Conservation (phyloP, 495 filamentous ascomycete species). For the Penicillium lividum region DNA sequence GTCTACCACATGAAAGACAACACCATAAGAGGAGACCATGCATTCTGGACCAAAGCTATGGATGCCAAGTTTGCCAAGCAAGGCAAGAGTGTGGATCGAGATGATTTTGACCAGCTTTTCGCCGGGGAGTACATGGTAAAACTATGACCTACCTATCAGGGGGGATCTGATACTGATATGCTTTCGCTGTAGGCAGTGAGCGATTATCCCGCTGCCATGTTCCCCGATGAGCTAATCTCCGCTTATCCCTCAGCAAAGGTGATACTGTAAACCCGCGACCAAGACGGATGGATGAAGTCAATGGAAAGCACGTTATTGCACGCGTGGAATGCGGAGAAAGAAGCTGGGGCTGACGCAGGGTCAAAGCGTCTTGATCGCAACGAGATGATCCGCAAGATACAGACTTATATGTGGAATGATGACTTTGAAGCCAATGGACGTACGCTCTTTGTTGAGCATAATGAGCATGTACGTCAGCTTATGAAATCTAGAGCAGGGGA, state of each 20-base stretch:
- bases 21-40: background rate
- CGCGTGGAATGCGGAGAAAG: background rate
- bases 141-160: background rate
- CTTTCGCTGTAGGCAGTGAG: background rate
- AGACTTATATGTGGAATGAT: background rate
- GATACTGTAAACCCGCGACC: background rate
- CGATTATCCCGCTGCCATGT: slow-evolving; percentile 3
- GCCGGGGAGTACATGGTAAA: background rate
- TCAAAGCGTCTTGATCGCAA: background rate
- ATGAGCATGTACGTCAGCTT: slow-evolving; percentile 5
- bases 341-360: background rate
- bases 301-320: slow-evolving; percentile 1
- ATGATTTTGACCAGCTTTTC: background rate
- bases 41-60: background rate
- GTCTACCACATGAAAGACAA: slow-evolving; percentile 6
- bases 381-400: slow-evolving; percentile 3
- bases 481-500: background rate
- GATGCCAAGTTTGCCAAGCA: slow-evolving; percentile 1
- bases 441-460: background rate
- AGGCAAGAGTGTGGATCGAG: background rate
- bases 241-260: slow-evolving; percentile 3
- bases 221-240: slow-evolving; percentile 4
- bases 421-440: background rate
- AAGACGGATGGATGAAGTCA: slow-evolving; percentile 2
- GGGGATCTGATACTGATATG: background rate